phyloP scores from a whole-genome alignment of 352 stramenopile species.

The Pythium rhizo-oryzae region DNA sequence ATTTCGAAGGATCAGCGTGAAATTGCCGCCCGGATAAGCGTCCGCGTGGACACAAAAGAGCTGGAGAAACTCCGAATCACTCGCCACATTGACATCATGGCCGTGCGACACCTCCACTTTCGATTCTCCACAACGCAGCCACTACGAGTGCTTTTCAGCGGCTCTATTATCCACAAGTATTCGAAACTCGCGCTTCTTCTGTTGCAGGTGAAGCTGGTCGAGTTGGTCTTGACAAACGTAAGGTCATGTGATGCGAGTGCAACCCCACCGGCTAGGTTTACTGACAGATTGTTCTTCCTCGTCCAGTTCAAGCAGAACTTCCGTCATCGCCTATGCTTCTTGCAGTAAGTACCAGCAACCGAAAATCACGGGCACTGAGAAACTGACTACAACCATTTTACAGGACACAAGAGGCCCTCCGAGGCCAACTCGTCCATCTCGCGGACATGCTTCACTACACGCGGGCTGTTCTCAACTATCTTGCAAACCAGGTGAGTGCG shows the following conservation, averaged over 20 bases:
- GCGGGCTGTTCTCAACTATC: slow-evolving; percentile 64
- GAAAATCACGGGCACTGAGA: background rate
- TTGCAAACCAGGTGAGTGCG: slow-evolving; percentile 55
- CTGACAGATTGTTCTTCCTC: background rate
- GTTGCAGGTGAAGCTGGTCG: slow-evolving; percentile 68
- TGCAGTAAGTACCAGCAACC: slow-evolving; percentile 36
- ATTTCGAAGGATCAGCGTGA: slow-evolving; percentile 40
- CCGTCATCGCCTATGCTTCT: slow-evolving; percentile 52
- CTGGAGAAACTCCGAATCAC: slow-evolving; percentile 38
- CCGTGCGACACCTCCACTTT: slow-evolving; percentile 62
- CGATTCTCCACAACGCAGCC: slow-evolving; percentile 51
- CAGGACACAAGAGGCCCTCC: slow-evolving; percentile 52
- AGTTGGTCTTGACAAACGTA: slow-evolving; percentile 62
- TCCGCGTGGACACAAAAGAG: slow-evolving; percentile 54
- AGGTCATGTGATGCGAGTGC: background rate
- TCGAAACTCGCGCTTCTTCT: slow-evolving; percentile 56
- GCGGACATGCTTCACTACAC: slow-evolving; percentile 83
- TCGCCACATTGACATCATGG: slow-evolving; percentile 54
- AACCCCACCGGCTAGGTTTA: background rate
- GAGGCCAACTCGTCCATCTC: slow-evolving; percentile 47
- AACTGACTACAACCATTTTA: background rate
- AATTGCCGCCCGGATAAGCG: slow-evolving; percentile 46
- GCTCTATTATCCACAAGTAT: slow-evolving; percentile 63
- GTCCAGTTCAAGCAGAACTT: slow-evolving; percentile 62
- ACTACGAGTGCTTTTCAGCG: slow-evolving; percentile 64